phyloP scores from a whole-genome alignment of 345 rosid species.

The rapeseed (Brassica napus) region DNA sequence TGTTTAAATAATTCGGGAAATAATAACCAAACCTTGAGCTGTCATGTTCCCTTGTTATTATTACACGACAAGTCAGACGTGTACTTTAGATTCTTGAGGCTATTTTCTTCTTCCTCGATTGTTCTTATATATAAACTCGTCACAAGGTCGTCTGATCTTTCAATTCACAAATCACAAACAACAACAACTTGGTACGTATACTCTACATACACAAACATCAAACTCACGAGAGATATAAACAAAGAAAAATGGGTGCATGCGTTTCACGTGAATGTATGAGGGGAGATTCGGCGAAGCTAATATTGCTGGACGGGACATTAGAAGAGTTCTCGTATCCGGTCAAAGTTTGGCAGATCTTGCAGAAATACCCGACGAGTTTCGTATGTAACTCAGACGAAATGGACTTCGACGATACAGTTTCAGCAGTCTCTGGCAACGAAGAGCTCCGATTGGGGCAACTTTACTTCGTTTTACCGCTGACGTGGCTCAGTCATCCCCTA shows the following conservation, averaged over 20 bases:
- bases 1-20: not conserved
- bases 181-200: not conserved
- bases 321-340: constrained; percentile 80
- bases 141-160: constrained; percentile 20
- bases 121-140: constrained; percentile 30
- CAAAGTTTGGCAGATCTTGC: constrained; percentile 69
- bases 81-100: constrained; percentile 26
- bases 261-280: constrained; percentile 65
- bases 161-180: constrained; percentile 28
- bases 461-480: constrained; percentile 78
- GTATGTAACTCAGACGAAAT: constrained; percentile 95
- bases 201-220: not conserved
- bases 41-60: constrained; percentile 32
- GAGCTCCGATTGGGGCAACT: constrained; percentile 82
- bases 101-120: constrained; percentile 20
- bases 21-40: constrained; percentile 20
- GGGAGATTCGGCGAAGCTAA: constrained; percentile 67
- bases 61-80: constrained; percentile 38
- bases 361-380: constrained; percentile 56
- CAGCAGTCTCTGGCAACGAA: constrained; percentile 64
- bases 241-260: constrained; percentile 72
- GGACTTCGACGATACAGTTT: constrained; percentile 80
- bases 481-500: constrained; percentile 60
- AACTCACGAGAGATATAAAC: not conserved
- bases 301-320: constrained; percentile 68